phyloP scores from a whole-genome alignment of 1,284 basidiomycete species.

The Trichosporon inkin region DNA sequence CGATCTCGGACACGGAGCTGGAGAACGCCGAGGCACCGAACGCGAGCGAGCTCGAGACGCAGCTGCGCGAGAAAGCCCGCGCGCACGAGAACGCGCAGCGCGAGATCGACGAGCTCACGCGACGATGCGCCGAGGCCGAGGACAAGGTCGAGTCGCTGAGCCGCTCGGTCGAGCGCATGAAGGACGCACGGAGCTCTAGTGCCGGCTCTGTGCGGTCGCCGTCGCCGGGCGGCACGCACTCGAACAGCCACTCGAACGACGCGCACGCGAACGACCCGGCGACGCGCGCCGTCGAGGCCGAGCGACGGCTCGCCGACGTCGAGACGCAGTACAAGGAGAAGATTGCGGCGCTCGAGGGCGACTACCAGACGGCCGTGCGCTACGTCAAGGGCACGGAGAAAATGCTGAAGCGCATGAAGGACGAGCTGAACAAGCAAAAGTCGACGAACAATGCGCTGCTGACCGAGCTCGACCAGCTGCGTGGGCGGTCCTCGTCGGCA shows the following conservation, averaged over 20 bases:
- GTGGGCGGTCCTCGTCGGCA: constrained; percentile 59
- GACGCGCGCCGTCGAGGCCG: constrained; percentile 54
- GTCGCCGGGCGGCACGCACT: constrained; percentile 21
- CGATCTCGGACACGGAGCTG: constrained; percentile 65
- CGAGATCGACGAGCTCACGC: constrained; percentile 53
- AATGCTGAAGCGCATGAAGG: constrained; percentile 96
- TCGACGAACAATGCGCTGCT: constrained; percentile 71
- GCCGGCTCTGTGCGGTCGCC: constrained; percentile 38
- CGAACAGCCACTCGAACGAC: background rate
- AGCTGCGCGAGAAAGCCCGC: constrained; percentile 66
- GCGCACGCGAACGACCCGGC: constrained; percentile 46
- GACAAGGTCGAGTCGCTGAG: constrained; percentile 62
- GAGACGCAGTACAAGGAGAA: constrained; percentile 67
- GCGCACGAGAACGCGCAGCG: constrained; percentile 60
- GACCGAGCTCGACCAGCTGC: constrained; percentile 66
- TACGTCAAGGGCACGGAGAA: constrained; percentile 86
- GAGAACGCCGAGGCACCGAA: constrained; percentile 29
- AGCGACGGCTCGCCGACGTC: constrained; percentile 71
- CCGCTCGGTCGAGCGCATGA: constrained; percentile 61
- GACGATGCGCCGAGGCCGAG: constrained; percentile 68
- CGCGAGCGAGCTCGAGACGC: constrained; percentile 64
- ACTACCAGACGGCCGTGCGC: constrained; percentile 65
- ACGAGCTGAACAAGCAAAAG: constrained; percentile 87
- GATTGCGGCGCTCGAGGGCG: constrained; percentile 74
- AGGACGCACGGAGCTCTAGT: constrained; percentile 53